These are phyloP conservation scores for Blastomyces parvus DNA, from an alignment of 2,329 filamentous ascomycete species.

Conservation along the genomic window DNA sequence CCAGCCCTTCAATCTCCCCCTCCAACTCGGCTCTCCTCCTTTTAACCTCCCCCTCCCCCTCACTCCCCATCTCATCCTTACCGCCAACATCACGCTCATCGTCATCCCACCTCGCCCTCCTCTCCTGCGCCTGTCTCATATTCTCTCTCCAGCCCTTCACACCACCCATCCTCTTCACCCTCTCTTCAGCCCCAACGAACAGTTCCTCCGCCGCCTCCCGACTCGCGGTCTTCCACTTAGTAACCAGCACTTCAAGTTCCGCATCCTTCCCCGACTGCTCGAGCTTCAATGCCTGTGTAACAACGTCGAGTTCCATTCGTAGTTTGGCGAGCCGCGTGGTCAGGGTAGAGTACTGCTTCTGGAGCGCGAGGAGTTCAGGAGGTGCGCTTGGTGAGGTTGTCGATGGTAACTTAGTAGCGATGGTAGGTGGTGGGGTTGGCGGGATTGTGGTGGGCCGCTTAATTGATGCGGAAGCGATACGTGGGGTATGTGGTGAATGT, in stretches of 20 bases:
- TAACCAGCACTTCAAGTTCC: conserved; percentile 48
- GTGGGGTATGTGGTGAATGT: not conserved
- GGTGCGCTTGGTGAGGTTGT: conserved; percentile 4
- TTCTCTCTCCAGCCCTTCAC: conserved; percentile 47
- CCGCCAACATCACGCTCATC: conserved; percentile 26
- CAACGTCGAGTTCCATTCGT: conserved; percentile 39
- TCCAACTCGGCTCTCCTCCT: conserved; percentile 34
- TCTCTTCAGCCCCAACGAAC: conserved; percentile 51
- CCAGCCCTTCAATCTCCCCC: conserved; percentile 35
- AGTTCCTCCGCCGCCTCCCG: conserved; percentile 59
- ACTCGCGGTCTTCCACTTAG: conserved; percentile 53
- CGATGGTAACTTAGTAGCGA: not conserved
- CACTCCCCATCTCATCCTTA: conserved; percentile 29
- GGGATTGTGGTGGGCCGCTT: conserved; percentile 3
- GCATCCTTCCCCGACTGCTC: conserved; percentile 39
- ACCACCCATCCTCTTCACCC: conserved; percentile 55
- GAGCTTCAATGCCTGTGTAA: conserved; percentile 46
- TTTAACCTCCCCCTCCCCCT: conserved; percentile 31
- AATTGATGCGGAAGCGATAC: not conserved
- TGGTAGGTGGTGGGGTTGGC: conserved; percentile 8
- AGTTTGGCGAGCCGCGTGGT: conserved; percentile 25
- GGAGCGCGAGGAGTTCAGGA: conserved; percentile 24
- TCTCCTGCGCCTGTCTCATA: conserved; percentile 38
- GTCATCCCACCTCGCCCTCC: conserved; percentile 28
- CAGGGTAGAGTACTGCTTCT: conserved; percentile 30